phyloP scores from a whole-genome alignment of 768 basidiomycete genomes.

The Gloeophyllum trabeum region DNA sequence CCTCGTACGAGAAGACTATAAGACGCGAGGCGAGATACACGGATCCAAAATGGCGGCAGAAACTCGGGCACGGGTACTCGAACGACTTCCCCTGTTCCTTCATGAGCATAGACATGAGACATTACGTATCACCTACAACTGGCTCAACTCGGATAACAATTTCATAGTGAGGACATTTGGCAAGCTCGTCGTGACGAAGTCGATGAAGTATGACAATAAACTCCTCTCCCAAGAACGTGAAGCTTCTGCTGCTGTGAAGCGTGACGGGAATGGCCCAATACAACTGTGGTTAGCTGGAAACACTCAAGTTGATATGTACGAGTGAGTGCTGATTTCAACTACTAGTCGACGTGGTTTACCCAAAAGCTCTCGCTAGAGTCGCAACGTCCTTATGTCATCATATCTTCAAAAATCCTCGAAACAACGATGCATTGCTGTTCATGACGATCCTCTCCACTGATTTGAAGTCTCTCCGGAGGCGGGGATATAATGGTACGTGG shows the following conservation, averaged over 20 bases:
- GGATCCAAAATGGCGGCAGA: slow-evolving; percentile 37
- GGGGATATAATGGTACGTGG: slow-evolving; percentile 73
- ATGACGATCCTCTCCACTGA: slow-evolving; percentile 94
- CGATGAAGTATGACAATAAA: slow-evolving; percentile 39
- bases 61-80: slow-evolving; percentile 54
- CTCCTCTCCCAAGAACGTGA: slow-evolving; percentile 46
- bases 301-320: slow-evolving; percentile 79
- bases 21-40: slow-evolving; percentile 39
- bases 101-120: slow-evolving; percentile 74
- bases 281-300: slow-evolving; percentile 71
- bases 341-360: neutral
- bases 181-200: slow-evolving; percentile 52
- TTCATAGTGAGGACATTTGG: slow-evolving; percentile 63
- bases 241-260: slow-evolving; percentile 57
- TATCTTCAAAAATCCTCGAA: slow-evolving; percentile 67
- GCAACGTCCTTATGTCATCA: slow-evolving; percentile 74
- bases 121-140: slow-evolving; percentile 48
- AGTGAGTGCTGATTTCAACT: slow-evolving; percentile 40
- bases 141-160: slow-evolving; percentile 53
- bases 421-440: slow-evolving; percentile 82
- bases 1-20: slow-evolving; percentile 71
- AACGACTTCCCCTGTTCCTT: slow-evolving; percentile 83
- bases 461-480: slow-evolving; percentile 63
- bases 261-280: slow-evolving; percentile 45
- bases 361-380: slow-evolving; percentile 38